Base-by-base conservation (phyloP, 2,329 filamentous ascomycete species). In the Nannizzia gypsea region DNA sequence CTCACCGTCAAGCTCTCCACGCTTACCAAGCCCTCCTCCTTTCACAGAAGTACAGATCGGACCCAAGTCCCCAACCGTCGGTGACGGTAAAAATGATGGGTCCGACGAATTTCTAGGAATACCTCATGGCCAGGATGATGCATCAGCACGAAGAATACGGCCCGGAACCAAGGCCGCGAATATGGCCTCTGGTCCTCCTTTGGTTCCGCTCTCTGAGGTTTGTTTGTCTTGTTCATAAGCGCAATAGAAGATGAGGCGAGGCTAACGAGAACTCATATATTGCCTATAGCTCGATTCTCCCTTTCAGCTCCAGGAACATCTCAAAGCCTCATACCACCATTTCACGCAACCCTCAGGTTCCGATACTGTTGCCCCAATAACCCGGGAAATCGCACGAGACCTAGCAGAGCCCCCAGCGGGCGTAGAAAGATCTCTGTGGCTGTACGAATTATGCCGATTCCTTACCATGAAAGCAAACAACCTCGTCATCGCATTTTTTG, bases 361-460 rank as follows among this genome's bases (percentile, higher is more conserved):
- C 58, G 78, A 81, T 64, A 83, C 83, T 65, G 86, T 84, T 36
- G 76, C 82, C 48, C 84, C 92, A 5, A 86, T 97, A 64, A 88
- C 82, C 60, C 86, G 87, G 68, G 80, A 85, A 34, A 86, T 88
- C 46, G 91, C 93, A 9, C 76, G 82, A 59, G 81, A 85, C 66
- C 84, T 99, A 42, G 86, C 90, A 40, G 85, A 85, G 50, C 87
- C 91, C 22, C 93, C 93, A 0, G 81, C 85, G 22, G 86, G 87
- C 61, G 86, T 93, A 65, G 90, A 96, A 70, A 85, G 86, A 65
- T 89, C 88, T 8, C 82, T 97, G 48, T 99, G 93, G 93, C 86
- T 97, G 52, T 99, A 97, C 76, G 93, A 99, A 76, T 87, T 99
- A 56, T 96, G 90, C 69, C 90, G 93, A 63, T 96, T 97, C 72